A percentile compares a stretch with the other conserved stretches of the same genome.
These are phyloP conservation scores for Psophocarpus tetragonolobus DNA, from an alignment of 306 rosid genomes.

Conservation along the genomic window DNA sequence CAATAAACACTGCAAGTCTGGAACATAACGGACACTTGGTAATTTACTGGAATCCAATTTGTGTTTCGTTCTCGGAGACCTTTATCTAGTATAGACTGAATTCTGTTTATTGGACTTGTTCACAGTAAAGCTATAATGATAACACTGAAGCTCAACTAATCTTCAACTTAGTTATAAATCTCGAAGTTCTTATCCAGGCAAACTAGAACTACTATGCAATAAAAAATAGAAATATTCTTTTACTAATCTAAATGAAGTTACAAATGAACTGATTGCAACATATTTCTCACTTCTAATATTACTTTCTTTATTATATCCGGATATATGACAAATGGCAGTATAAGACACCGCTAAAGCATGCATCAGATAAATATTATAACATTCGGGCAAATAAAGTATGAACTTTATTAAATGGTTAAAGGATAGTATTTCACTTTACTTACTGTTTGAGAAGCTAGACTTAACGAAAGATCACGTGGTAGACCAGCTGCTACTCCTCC, in stretches of 20 bases:
- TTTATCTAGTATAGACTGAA: conserved; percentile 3
- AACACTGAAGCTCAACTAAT: background rate
- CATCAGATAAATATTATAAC: conserved; percentile 22
- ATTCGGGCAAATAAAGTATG: background rate
- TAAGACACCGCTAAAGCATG: background rate
- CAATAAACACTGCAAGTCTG: conserved; percentile 20
- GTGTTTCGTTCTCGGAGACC: conserved; percentile 9
- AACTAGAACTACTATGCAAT: background rate
- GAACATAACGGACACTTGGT: background rate
- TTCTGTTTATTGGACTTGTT: background rate
- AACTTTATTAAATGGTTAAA: conserved; percentile 2
- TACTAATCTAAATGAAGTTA: background rate
- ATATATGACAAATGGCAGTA: conserved; percentile 10
- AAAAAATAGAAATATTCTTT: background rate
- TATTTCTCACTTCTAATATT: background rate
- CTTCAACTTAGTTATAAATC: background rate
- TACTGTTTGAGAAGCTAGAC: conserved; percentile 94
- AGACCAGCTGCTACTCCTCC: conserved; percentile 99
- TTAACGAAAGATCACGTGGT: conserved; percentile 86
- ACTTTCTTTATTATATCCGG: background rate
- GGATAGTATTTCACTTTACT: conserved; percentile 44
- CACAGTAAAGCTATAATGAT: conserved; percentile 1
- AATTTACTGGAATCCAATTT: background rate
- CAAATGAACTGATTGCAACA: background rate
- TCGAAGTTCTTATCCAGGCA: conserved; percentile 7